Base-by-base conservation (phyloP, 176 grass and related monocot genomes). In the Themeda triandra region DNA sequence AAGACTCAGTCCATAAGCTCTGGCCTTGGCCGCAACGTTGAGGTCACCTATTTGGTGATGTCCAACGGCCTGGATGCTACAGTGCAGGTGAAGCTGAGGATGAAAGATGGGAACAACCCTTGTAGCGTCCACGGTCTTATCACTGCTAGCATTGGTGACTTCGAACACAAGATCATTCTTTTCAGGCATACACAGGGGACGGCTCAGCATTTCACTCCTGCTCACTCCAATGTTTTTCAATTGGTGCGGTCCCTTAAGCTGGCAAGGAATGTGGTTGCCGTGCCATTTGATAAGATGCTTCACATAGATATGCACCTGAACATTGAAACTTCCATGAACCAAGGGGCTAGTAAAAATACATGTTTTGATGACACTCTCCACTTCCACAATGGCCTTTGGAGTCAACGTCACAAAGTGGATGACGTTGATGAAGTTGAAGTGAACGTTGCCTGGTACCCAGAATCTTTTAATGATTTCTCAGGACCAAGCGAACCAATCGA, bases 361-460 rank as follows among this genome's bases (percentile, higher is more conserved):
- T 28, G 1, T 2, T 13, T 18, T 1, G 6, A 66, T 2, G 3
- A 0, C 2, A 17, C 2, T 2, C 28, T 66, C 4, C 2, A 1
- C 3, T 31, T 65, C 63, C 0, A 65, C 3, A 6, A 1, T 32
- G 12, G 27, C 2, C 17, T 2, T 10, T 31, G 0, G 3, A 17
- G 2, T 15, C 2, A 25, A 25, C 8, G 3, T 5, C 10, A 4
- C 3, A 1, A 33, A 18, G 8, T 41, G 8, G 39, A 12, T 0
- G 28, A 9, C 6, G 15, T 2, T 6, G 2, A 35, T 15, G 15
- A 67, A 35, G 15, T 35, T 35, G 31, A 67, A 35, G 64, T 67
- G 64, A 36, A 21, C 4, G 3, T 36, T 31, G 3, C 31, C 64
- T 67, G 64, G 64, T 33, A 67, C 31, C 30, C 30, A 44, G 41